A percentile compares a stretch with the other conserved stretches of the same genome.
Conservation (phyloP, 192 early-diverging fungal species). For the Podila verticillata region DNA sequence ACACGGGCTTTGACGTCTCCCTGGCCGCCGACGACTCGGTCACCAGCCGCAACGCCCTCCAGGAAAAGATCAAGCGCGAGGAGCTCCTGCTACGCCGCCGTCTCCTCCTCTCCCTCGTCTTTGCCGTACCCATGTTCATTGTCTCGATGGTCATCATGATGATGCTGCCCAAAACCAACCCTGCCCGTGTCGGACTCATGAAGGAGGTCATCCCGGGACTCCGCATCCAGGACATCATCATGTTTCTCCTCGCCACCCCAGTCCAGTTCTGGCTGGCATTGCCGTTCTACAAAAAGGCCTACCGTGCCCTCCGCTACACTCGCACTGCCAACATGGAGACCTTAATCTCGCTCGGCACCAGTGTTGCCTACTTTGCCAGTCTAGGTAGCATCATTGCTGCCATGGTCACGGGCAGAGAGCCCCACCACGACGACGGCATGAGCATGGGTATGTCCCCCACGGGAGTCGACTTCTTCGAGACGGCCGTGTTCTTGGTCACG, state of each 20-base stretch:
- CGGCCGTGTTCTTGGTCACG: constrained; percentile 76
- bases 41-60: constrained; percentile 48
- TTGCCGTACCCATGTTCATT: constrained; percentile 75
- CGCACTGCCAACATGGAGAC: constrained; percentile 85
- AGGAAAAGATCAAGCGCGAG: constrained; percentile 58
- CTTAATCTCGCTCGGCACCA: constrained; percentile 76
- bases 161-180: constrained; percentile 62
- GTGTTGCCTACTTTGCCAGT: constrained; percentile 76
- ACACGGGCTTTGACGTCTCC: constrained; percentile 67
- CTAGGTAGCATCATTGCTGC: constrained; percentile 60
- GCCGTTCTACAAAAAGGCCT: constrained; percentile 76
- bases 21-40: constrained; percentile 44
- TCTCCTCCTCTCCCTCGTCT: constrained; percentile 63
- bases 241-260: constrained; percentile 72
- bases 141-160: constrained; percentile 81
- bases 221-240: constrained; percentile 58
- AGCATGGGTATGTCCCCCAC: constrained; percentile 8
- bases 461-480: constrained; percentile 78
- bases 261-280: constrained; percentile 78
- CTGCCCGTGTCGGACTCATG: constrained; percentile 54
- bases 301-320: constrained; percentile 66
- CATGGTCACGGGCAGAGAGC: constrained; percentile 43
- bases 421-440: constrained; percentile 16
- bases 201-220: constrained; percentile 65
- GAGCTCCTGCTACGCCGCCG: constrained; percentile 32